Percentiles rank a stretch among this genome's conserved stretches.
Conservation (phyloP, 2,329 filamentous ascomycete genomes). For the Stagonosporopsis chrysanthemi region DNA sequence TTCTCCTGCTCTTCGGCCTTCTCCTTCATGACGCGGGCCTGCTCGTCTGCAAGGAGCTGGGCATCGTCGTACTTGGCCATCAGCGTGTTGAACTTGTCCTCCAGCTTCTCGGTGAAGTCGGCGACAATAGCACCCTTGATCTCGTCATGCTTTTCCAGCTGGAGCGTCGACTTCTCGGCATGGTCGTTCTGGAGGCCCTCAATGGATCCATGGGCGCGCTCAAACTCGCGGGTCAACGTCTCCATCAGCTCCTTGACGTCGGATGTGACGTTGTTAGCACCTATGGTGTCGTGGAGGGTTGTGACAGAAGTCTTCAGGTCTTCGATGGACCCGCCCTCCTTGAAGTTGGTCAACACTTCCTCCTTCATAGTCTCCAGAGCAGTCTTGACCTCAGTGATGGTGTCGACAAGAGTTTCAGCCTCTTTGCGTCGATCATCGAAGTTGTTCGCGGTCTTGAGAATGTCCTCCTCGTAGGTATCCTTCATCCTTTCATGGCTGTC, state of each 20-base stretch:
- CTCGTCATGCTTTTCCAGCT: slow-evolving; percentile 67
- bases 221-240: slow-evolving; percentile 83
- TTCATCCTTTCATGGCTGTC: slow-evolving; percentile 71
- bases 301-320: slow-evolving; percentile 68
- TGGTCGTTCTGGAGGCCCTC: slow-evolving; percentile 82
- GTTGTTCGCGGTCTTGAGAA: slow-evolving; percentile 76
- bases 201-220: slow-evolving; percentile 81
- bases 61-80: slow-evolving; percentile 89
- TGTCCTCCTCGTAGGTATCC: slow-evolving; percentile 75
- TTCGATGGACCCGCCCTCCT: slow-evolving; percentile 72
- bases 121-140: slow-evolving; percentile 62
- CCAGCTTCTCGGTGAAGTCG: slow-evolving; percentile 64
- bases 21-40: slow-evolving; percentile 75
- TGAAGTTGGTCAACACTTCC: slow-evolving; percentile 77
- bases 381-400: slow-evolving; percentile 78
- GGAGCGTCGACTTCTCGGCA: slow-evolving; percentile 64
- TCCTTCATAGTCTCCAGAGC: slow-evolving; percentile 81
- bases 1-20: slow-evolving; percentile 76
- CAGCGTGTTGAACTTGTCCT: slow-evolving; percentile 82
- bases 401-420: slow-evolving; percentile 77
- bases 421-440: slow-evolving; percentile 87
- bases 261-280: slow-evolving; percentile 52
- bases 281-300: slow-evolving; percentile 73
- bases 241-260: slow-evolving; percentile 69
- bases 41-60: slow-evolving; percentile 75